Percentiles rank a stretch among this genome's conserved stretches.
Evolutionary conservation across 495 filamentous ascomycete genomes (phyloP).

Genomic region (Mytilinidion resinicola): DNA sequence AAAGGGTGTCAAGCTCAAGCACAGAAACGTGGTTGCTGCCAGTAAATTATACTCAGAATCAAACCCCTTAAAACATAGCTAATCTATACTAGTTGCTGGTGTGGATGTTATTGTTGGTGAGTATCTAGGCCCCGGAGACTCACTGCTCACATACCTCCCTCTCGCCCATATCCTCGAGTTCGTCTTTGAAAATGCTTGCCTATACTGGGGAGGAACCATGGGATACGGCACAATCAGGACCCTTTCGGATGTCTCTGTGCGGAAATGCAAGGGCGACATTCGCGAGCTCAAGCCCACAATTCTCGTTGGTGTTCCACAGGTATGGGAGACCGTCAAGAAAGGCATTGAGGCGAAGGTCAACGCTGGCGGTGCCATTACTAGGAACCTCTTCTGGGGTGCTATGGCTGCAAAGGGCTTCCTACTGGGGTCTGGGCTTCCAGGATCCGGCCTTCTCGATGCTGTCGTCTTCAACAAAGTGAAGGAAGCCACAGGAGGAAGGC

Average conservation of each 20-base stretch:
- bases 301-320: slow-evolving; percentile 89
- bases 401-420: slow-evolving; percentile 77
- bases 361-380: slow-evolving; percentile 62
- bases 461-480: slow-evolving; percentile 43
- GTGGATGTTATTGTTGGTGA: slow-evolving; percentile 77
- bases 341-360: slow-evolving; percentile 85
- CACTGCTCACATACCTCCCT: slow-evolving; percentile 84
- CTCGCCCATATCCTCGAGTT: slow-evolving; percentile 95
- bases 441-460: slow-evolving; percentile 45
- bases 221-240: slow-evolving; percentile 95
- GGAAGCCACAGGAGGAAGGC: slow-evolving; percentile 37
- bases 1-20: slow-evolving; percentile 89
- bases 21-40: slow-evolving; percentile 82
- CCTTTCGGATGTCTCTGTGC: slow-evolving; percentile 79
- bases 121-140: slow-evolving; percentile 81
- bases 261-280: slow-evolving; percentile 94
- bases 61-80: slow-evolving; percentile 2
- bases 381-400: slow-evolving; percentile 88
- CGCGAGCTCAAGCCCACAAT: slow-evolving; percentile 87
- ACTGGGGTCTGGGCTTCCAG: slow-evolving; percentile 68
- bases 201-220: slow-evolving; percentile 96
- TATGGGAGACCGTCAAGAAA: slow-evolving; percentile 98
- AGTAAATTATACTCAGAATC: slow-evolving; percentile 47
- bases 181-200: slow-evolving; percentile 87
- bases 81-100: slow-evolving; percentile 60